Base-by-base conservation (phyloP, 2,329 filamentous ascomycete genomes). In the Aspergillus thermomutatus region DNA sequence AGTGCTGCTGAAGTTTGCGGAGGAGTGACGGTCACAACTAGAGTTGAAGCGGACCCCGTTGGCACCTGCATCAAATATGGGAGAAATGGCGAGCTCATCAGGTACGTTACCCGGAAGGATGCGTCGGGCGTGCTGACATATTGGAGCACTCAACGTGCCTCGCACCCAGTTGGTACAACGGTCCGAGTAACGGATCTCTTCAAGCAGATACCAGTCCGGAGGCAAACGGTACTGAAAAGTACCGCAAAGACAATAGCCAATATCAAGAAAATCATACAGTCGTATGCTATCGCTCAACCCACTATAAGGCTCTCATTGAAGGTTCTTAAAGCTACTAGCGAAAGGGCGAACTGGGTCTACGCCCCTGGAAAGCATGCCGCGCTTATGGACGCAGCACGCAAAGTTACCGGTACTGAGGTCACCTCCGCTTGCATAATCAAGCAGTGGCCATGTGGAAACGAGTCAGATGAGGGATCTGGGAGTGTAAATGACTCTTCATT, bases 291-390 rank as follows among this genome's bases (percentile, higher is more conserved):
- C 43, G 82, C 84, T 17, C 78, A 83, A 56, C 83, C 83, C 4
- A 68, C 74, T 9, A 77, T 81, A n/a, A 75, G 85, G 11, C 75
- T 88, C 26, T 81, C 80, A 1, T 64, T 85, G n/a, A 81, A 76
- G 56, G 72, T 79, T 0, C 60, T 87, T 21, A 83, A 85, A 67
- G 82, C 78, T 1, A 86, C 85, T 68, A 87, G 84, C 63, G 81
- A 87, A 60, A 80, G 80, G 54, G 72, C 66, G 3, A 89, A 89
- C 48, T 86, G 84, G 75, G 74, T 79, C 14, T 88, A 87, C 67
- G 82, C 81, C 1, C 83, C 85, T 0, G 81, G 79, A 46, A 60
- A 72, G 26, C 73, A 72, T 21, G 74, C 77, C 6, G 77, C 72
- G 40, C 65, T 83, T 2, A 71, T 77, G 59, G 82, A 87, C 67